These are phyloP conservation scores for Cercophora samala DNA, from an alignment of 495 filamentous ascomycete species.

Conservation along the genomic window DNA sequence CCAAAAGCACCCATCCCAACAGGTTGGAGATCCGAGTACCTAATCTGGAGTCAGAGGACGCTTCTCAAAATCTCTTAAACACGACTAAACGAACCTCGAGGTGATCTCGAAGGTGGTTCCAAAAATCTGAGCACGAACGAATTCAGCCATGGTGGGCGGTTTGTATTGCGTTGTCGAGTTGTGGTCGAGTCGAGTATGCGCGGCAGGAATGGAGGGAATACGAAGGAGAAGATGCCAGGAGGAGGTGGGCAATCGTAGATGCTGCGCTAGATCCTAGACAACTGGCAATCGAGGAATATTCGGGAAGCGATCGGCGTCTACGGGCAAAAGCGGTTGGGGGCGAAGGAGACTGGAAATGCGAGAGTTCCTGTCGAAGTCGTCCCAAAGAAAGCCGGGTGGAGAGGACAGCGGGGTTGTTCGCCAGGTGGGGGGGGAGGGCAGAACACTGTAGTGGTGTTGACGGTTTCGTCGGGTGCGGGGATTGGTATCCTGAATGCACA, in stretches of 20 bases:
- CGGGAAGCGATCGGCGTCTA: constrained; percentile 1
- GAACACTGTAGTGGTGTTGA: not conserved
- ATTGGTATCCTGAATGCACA: not conserved
- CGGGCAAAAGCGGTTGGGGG: not conserved
- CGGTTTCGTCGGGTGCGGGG: not conserved
- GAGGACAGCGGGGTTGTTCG: not conserved
- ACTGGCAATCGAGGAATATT: not conserved
- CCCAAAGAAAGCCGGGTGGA: not conserved
- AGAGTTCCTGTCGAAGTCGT: not conserved
- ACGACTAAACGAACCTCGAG: constrained; percentile 53
- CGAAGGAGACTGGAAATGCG: not conserved
- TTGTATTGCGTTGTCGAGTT: not conserved
- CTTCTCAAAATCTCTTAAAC: constrained; percentile 18
- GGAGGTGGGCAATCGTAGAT: not conserved
- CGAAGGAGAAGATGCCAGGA: not conserved
- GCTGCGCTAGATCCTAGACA: not conserved
- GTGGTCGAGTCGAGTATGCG: not conserved
- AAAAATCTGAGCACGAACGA: constrained; percentile 98
- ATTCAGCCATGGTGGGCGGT: constrained; percentile 77
- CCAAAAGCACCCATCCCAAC: constrained; percentile 99
- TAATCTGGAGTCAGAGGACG: constrained; percentile 41
- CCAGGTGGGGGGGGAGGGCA: not conserved
- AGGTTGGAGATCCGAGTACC: constrained; percentile 93
- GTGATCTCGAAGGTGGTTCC: constrained; percentile 99
- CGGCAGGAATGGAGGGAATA: not conserved